These are phyloP conservation scores for Cavenderia fasciculata DNA, from an alignment of 78 protist genomes.

Conservation along the genomic window DNA sequence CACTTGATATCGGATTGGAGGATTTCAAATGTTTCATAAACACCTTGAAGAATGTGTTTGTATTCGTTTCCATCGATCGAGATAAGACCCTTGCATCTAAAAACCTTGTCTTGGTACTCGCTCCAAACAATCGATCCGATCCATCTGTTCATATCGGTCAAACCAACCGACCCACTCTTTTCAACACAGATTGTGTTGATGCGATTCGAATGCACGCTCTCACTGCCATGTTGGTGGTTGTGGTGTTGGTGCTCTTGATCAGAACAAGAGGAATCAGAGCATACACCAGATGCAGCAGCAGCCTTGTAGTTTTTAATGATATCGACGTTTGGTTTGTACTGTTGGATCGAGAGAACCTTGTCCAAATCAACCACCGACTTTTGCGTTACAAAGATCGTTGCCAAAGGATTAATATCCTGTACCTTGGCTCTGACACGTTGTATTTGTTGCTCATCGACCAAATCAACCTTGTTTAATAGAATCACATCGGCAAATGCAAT, in stretches of 20 bases:
- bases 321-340: conserved; percentile 48
- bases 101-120: conserved; percentile 26
- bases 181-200: conserved; percentile 53
- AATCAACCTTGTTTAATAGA: conserved; percentile 80
- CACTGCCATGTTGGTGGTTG: background rate
- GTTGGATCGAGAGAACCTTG: conserved; percentile 34
- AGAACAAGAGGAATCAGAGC: no score
- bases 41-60: conserved; percentile 69
- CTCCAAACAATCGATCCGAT: conserved; percentile 54
- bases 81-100: conserved; percentile 48
- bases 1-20: conserved; percentile 34
- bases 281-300: background rate
- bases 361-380: conserved; percentile 32
- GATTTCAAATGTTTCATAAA: conserved; percentile 63
- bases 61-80: conserved; percentile 19
- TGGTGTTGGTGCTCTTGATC: conserved; percentile 31
- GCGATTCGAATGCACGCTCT: background rate
- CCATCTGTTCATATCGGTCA: conserved; percentile 38
- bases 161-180: background rate
- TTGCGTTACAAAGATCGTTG: conserved; percentile 8
- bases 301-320: background rate
- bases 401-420: conserved; percentile 65
- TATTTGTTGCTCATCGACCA: conserved; percentile 51
- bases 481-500: conserved; percentile 85
- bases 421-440: background rate